Percentiles rank a stretch among this genome's conserved stretches.
Evolutionary conservation across 306 rosid genomes (phyloP).

Genomic region (Boehmeria nivea): DNA sequence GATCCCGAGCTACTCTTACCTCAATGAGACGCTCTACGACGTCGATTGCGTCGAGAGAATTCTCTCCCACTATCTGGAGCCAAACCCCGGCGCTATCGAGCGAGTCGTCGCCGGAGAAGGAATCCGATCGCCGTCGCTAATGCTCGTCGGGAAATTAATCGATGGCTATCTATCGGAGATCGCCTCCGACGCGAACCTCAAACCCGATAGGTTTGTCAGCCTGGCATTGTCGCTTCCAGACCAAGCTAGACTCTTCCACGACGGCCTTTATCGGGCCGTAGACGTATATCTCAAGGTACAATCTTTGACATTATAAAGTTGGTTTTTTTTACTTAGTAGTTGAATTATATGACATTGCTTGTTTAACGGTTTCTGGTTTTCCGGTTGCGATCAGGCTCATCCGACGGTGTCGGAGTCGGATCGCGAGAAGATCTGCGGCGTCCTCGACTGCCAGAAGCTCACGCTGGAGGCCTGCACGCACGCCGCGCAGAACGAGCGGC

Average conservation of each 20-base stretch:
- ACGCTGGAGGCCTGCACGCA: conserved; percentile 95
- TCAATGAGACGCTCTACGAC: conserved; percentile 85
- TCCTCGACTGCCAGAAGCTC: conserved; percentile 72
- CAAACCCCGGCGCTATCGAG: conserved; percentile 27
- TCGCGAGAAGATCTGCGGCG: conserved; percentile 70
- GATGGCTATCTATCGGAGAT: conserved; percentile 87
- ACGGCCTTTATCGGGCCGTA: conserved; percentile 87
- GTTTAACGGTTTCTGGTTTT: too few species aligned
- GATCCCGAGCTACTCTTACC: conserved; percentile 87
- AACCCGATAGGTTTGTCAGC: conserved; percentile 50
- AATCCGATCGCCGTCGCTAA: conserved; percentile 51
- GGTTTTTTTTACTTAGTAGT: too few species aligned
- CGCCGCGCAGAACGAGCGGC: conserved; percentile 97
- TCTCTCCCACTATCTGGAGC: conserved; percentile 39
- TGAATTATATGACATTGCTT: too few species aligned
- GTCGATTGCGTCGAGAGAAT: conserved; percentile 82
- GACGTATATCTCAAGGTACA: conserved; percentile 88
- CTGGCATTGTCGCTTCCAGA: conserved; percentile 78
- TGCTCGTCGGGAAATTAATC: conserved; percentile 72
- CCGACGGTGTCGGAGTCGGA: conserved; percentile 65
- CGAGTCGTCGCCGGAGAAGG: conserved; percentile 12
- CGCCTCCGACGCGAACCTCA: conserved; percentile 88
- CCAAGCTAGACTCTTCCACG: conserved; percentile 83
- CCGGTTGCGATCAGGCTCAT: too few species aligned
- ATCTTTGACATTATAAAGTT: too few species aligned